Evolutionary conservation across 2,329 filamentous ascomycete genomes (phyloP), one percentile per base, ranked within the genome.

Genomic region (Penicillium sp.): DNA sequence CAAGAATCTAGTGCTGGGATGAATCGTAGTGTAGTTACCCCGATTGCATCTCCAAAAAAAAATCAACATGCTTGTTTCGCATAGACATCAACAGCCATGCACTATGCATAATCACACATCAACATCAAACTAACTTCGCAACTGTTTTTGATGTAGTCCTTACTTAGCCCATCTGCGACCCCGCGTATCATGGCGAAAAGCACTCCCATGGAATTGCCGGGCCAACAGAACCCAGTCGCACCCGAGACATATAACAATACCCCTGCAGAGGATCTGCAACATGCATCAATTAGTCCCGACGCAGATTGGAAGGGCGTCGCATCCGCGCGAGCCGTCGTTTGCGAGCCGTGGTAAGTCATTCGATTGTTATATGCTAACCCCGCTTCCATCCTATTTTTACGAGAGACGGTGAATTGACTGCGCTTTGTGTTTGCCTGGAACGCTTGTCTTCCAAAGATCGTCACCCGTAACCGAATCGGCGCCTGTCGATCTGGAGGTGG

Each of bases 201-300:
- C 10, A 7, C 35, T 20, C 16, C 18, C 11, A 30, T 38, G 16
- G 35, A 13, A 38, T 22, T 24, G 9, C 24, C 27, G n/a, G 31
- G 22, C 22, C 38, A 49, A 38, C 36, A 33, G 36, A 47, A 22
- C 10, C 41, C 13, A 8, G 7, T 41, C 25, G 44, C 35, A 47
- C 49, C 16, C 40, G 48, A 50, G 51, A 55, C 51, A 55, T 49
- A 20, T 31, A 36, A 24, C 40, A 39, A 53, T 48, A 52, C 53
- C 56, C 56, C 56, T 58, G 53, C 56, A 58, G 56, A 11, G 16
- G 56, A 58, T 54, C 56, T 50, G 53, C 56, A 38, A 24, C 38
- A 16, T 52, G 48, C 56, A 56, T 54, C 38, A 44, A 56, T 54
- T 41, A 41, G 31, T 35, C 28, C 46, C 28, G 44, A 31, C 25